Base-by-base conservation (phyloP, 169 alveolate species). In the Plasmodium chabaudi region DNA sequence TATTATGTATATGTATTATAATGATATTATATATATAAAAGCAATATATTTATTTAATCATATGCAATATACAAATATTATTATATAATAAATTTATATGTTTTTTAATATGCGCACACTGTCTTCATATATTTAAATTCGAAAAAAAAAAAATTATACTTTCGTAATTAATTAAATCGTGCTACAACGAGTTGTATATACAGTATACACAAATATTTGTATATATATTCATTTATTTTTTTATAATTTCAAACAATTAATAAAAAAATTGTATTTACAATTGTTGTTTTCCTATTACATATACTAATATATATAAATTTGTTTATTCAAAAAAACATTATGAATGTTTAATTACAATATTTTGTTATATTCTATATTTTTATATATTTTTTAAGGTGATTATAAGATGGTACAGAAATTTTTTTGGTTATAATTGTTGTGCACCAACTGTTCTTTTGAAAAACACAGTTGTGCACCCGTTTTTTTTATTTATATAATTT, bases 61-160 rank as follows among this genome's bases (percentile, higher is more conserved):
- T 13, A 5, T 39, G 19, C 19, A 51, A 34, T 34, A 34, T 34
- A 34, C 42, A 56, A 12, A 49, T 71, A 17, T 57, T 71, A 42
- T 51, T 59, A 71, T 42, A 53, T 71, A 39, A 39, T 55, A n/a
- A 61, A 17, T 47, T 9, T 57, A 46, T 39, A 74, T 46, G n/a
- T 74, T 74, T 61, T 23, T 21, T 53, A 61, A 56, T 34, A 74
- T 60, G 61, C 88, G 73, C 88, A 61, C 88, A 74, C 88, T 74
- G 88, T 74, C 88, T 74, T 74, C 88, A 74, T 74, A 63, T 53
- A 74, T 34, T 56, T 34, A 51, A 59, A 73, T 34, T 34, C 25
- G 34, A 51, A 59, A 39, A 57, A 56, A 39, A 72, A 72, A 19
- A 27, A 34, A 9, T 2, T 13, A 55, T 21, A 47, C 34, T 59